phyloP scores from a whole-genome alignment of 768 basidiomycete species.

The Rhizopogon vesiculosus region DNA sequence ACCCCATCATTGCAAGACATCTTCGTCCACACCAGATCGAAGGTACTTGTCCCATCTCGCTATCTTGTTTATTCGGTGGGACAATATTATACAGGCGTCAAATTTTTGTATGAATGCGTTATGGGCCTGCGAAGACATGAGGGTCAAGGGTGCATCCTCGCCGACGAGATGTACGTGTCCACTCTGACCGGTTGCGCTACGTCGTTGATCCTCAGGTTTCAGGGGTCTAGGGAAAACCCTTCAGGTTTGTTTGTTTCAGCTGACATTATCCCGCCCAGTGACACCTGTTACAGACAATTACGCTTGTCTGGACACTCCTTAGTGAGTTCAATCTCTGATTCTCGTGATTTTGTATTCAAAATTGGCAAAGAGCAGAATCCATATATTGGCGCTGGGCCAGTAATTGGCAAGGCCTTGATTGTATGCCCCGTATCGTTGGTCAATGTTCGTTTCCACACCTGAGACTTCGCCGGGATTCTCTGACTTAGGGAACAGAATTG shows the following conservation, averaged over 20 bases:
- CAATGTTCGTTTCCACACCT: constrained; percentile 46
- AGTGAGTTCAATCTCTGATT: constrained; percentile 43
- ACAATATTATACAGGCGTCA: constrained; percentile 45
- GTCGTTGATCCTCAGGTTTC: constrained; percentile 7
- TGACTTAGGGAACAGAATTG: constrained; percentile 61
- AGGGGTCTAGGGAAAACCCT: constrained; percentile 98
- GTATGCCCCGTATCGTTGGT: constrained; percentile 92
- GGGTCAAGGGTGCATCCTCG: constrained; percentile 91
- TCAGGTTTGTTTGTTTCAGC: constrained; percentile 40
- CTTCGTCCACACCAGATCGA: constrained; percentile 90
- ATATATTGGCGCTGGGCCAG: constrained; percentile 51
- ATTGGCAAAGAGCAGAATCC: constrained; percentile 72
- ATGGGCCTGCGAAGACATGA: constrained; percentile 93
- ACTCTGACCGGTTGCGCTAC: neutral
- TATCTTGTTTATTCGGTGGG: neutral
- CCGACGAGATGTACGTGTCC: constrained; percentile 81
- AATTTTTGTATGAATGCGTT: constrained; percentile 92
- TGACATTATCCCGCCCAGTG: constrained; percentile 2
- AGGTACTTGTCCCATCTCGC: constrained; percentile 37
- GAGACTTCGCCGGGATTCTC: neutral
- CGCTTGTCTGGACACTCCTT: constrained; percentile 89
- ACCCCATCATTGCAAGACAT: constrained; percentile 72
- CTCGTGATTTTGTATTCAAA: constrained; percentile 1
- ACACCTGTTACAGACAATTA: constrained; percentile 61
- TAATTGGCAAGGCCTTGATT: constrained; percentile 79